phyloP scores from a whole-genome alignment of 495 filamentous ascomycete genomes.

The Aspergillus saccharolyticus region DNA sequence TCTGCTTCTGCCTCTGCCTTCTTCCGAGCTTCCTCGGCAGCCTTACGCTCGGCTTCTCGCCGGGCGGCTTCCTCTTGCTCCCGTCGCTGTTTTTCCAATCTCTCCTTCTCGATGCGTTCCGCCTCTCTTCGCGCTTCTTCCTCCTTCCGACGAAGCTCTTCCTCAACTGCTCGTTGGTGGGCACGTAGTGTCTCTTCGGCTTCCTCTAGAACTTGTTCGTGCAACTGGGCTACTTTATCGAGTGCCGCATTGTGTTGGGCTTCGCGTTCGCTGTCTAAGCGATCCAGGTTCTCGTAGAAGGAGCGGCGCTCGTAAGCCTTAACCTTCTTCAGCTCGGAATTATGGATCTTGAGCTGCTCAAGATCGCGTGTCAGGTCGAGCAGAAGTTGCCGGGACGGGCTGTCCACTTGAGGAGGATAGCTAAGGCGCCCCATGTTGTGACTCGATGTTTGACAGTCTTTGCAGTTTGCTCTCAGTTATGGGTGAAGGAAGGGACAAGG shows the following conservation, averaged over 20 bases:
- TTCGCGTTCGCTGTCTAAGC: slow-evolving; percentile 37
- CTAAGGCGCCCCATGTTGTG: slow-evolving; percentile 25
- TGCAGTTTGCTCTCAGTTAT: no score
- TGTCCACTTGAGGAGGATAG: slow-evolving; percentile 33
- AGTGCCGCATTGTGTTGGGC: slow-evolving; percentile 55
- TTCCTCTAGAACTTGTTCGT: slow-evolving; percentile 57
- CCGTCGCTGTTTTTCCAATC: slow-evolving; percentile 30
- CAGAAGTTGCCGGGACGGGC: slow-evolving; percentile 47
- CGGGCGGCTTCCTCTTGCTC: slow-evolving; percentile 38
- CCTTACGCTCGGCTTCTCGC: slow-evolving; percentile 38
- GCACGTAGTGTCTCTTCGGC: slow-evolving; percentile 44
- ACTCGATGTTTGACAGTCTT: neutral
- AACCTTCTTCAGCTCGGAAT: slow-evolving; percentile 37
- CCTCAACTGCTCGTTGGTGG: slow-evolving; percentile 34
- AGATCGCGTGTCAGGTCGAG: slow-evolving; percentile 41
- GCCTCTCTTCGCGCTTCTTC: slow-evolving; percentile 32
- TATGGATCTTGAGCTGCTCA: slow-evolving; percentile 34
- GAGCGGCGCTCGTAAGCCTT: slow-evolving; percentile 40
- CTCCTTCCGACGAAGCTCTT: slow-evolving; percentile 29
- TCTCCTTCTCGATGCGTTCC: slow-evolving; percentile 37
- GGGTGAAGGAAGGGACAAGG: no score
- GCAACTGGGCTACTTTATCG: slow-evolving; percentile 54
- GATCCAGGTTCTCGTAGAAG: slow-evolving; percentile 44
- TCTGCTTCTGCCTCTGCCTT: slow-evolving; percentile 36
- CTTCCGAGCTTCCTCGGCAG: slow-evolving; percentile 39